Evolutionary conservation across 331 rosid species (phyloP).

Genomic region (Cydonia oblonga): DNA sequence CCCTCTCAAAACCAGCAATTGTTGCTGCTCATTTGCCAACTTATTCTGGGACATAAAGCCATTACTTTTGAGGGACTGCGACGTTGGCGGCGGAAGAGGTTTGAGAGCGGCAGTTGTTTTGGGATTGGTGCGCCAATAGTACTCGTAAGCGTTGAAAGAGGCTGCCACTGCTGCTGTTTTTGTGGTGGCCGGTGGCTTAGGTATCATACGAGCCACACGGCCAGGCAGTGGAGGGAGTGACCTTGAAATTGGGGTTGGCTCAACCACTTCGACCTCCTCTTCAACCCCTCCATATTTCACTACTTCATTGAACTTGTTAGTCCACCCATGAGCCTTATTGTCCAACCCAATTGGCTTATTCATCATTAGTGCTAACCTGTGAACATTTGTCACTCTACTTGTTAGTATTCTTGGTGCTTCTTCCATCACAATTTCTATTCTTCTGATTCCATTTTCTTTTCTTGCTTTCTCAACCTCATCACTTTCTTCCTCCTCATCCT

Average conservation of each 20-base stretch:
- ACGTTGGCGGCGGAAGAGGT: conserved; percentile 10
- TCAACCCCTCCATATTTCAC: conserved; percentile 21
- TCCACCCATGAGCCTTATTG: conserved; percentile 31
- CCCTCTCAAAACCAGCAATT: conserved; percentile 41
- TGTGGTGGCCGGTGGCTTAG: conserved; percentile 12
- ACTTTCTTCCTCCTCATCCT: conserved; percentile 1
- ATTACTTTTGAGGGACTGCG: conserved; percentile 9
- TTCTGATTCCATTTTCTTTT: neutral
- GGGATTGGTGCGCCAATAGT: conserved; percentile 54
- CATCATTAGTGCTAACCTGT: conserved; percentile 38
- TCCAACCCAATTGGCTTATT: conserved; percentile 29
- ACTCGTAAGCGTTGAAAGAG: conserved; percentile 60
- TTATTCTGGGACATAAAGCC: conserved; percentile 12
- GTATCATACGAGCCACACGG: conserved; percentile 30
- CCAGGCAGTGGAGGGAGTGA: conserved; percentile 61
- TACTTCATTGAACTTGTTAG: conserved; percentile 33
- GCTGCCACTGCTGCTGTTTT: conserved; percentile 13
- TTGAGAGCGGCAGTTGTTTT: neutral
- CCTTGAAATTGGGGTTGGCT: conserved; percentile 23
- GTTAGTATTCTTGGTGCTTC: conserved; percentile 19
- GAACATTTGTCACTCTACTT: conserved; percentile 26
- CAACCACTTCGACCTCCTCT: neutral
- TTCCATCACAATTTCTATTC: conserved; percentile 18
- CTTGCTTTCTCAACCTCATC: conserved; percentile 2
- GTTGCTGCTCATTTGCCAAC: conserved; percentile 27